Conservation (phyloP, 73 alveolate species). For the Paramecium sexaurelia region DNA sequence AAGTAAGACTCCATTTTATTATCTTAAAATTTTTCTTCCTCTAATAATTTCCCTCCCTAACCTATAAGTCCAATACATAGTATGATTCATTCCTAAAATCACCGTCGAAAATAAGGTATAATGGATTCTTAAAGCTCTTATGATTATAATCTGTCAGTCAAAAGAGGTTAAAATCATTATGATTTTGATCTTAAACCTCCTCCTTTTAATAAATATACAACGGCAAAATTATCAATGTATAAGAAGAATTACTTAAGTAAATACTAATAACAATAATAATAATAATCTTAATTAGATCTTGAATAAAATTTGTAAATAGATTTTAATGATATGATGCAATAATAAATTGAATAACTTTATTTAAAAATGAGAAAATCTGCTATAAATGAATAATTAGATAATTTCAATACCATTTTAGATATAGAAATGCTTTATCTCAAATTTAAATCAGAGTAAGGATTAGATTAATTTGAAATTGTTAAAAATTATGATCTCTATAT, state of each 20-base stretch:
- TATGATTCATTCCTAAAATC: not conserved
- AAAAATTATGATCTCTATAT: not conserved
- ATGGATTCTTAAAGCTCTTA: not conserved
- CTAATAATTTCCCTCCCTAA: not conserved
- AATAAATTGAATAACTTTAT: not conserved
- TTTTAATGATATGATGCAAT: constrained; percentile 1
- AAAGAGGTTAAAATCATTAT: not conserved
- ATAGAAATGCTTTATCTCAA: not conserved
- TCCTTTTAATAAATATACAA: not conserved
- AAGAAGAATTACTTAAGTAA: not conserved
- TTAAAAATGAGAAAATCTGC: not conserved
- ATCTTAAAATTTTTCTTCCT: not conserved
- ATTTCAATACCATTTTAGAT: not conserved
- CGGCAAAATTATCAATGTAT: constrained; percentile 21
- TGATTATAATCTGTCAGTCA: not conserved
- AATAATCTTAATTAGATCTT: not conserved
- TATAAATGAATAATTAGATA: not conserved
- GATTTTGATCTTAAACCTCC: constrained; percentile 4
- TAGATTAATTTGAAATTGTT: not conserved
- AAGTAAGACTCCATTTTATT: not conserved
- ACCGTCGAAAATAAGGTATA: not conserved
- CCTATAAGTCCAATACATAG: not conserved
- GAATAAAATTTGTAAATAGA: not conserved
- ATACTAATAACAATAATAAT: not conserved
- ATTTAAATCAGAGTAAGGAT: not conserved